Conservation (phyloP, 164 flowering plant genomes). For the Protea cynaroides region DNA sequence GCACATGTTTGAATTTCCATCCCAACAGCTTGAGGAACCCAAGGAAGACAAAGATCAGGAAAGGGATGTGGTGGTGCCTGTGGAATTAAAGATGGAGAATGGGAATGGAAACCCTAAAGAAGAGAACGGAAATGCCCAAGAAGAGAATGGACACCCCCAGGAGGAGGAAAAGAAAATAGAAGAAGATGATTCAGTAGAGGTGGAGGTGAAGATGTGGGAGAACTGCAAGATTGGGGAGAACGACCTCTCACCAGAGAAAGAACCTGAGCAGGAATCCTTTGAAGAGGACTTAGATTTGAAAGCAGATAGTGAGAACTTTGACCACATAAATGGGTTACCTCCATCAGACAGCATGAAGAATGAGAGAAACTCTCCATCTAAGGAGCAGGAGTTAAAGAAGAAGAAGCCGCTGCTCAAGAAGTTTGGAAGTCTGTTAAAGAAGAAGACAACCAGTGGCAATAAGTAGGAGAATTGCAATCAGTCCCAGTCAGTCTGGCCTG, state of each 20-base stretch:
- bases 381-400: constrained; percentile 67
- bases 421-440: constrained; percentile 85
- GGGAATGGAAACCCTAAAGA: constrained; percentile 39
- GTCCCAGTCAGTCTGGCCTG: constrained; percentile 3
- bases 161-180: constrained; percentile 22
- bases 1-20: constrained; percentile 27
- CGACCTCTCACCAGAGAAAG: constrained; percentile 53
- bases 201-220: constrained; percentile 79
- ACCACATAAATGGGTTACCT: constrained; percentile 44
- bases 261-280: constrained; percentile 47
- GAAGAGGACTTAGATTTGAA: constrained; percentile 71
- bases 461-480: constrained; percentile 26
- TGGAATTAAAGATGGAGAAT: constrained; percentile 22
- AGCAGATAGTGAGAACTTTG: constrained; percentile 48
- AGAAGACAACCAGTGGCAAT: constrained; percentile 49
- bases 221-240: constrained; percentile 74
- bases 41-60: constrained; percentile 20
- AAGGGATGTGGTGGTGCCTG: constrained; percentile 16
- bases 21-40: constrained; percentile 18
- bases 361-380: constrained; percentile 52
- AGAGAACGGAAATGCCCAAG: constrained; percentile 26
- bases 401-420: constrained; percentile 78
- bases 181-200: constrained; percentile 39
- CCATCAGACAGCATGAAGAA: constrained; percentile 44
- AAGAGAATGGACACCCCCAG: constrained; percentile 33